Evolutionary conservation across 148 eudicot genomes (phyloP), one percentile per base, ranked within the genome.

Genomic region (Talinum fruticosum): DNA sequence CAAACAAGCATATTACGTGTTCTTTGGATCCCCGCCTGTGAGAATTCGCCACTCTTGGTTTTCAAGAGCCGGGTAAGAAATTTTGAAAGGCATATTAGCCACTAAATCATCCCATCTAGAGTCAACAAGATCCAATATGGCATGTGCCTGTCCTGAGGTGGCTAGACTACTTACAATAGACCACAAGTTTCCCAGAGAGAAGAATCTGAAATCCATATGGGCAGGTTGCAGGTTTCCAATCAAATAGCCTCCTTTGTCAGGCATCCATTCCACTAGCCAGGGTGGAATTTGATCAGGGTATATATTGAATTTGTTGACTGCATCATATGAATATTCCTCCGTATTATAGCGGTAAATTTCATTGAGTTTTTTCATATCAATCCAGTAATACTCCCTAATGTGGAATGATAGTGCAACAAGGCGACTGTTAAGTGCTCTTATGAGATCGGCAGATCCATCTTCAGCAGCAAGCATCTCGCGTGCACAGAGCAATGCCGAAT

Each of bases 191-290:
- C 97, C 97, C 0, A 92, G 89, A 16, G 92, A 85, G 82, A 92
- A 92, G 79, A 90, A 92, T 30, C 97, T 87, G 79, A 92, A 92
- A 78, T 90, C 97, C 97, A 92, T 92, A 80, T 92, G 92, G 47
- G 97, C 97, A 66, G 97, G 97, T 83, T 92, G 94, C 79, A 92
- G 82, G 83, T 92, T 92, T 77, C 97, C 97, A 21, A 92, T 92
- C 76, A 92, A 81, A 85, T 90, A 92, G 71, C 97, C 97, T 62
- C 97, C 94, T 84, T 82, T 85, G 64, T 84, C 78, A 33, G 97
- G 97, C 90, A 92, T 88, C 97, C 97, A 92, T 44, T 89, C 94
- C 76, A 88, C 90, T 68, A 92, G 79, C 97, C 97, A 92, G 15
- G 89, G 89, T 82, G 97, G 90, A 35, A 90, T 92, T 73, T 92